Evolutionary conservation across 2,329 filamentous ascomycete genomes (phyloP).

Genomic region (Venturia nashicola): DNA sequence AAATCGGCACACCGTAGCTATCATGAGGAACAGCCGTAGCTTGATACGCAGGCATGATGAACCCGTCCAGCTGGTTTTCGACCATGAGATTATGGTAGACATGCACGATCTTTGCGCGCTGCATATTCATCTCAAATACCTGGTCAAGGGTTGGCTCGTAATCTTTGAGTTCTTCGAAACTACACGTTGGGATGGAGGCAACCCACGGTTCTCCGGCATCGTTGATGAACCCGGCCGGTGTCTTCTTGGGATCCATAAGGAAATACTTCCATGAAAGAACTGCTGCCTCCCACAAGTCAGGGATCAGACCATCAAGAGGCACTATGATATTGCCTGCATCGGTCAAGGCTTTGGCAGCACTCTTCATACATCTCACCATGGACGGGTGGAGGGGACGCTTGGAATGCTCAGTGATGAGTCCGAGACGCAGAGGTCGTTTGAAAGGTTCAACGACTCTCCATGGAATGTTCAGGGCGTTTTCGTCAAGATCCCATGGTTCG

Average conservation of each 20-base stretch:
- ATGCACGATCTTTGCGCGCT: slow-evolving; percentile 22
- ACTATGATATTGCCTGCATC: slow-evolving; percentile 35
- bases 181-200: slow-evolving; percentile 23
- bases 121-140: slow-evolving; percentile 30
- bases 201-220: slow-evolving; percentile 33
- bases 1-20: slow-evolving; percentile 32
- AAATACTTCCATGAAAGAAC: slow-evolving; percentile 32
- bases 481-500: slow-evolving; percentile 35
- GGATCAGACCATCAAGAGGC: slow-evolving; percentile 18
- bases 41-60: slow-evolving; percentile 38
- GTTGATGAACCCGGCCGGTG: slow-evolving; percentile 21
- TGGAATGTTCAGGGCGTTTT: slow-evolving; percentile 27
- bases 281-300: slow-evolving; percentile 20
- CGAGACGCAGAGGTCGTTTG: slow-evolving; percentile 11
- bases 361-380: slow-evolving; percentile 32
- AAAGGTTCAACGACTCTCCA: slow-evolving; percentile 28
- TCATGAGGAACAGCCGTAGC: slow-evolving; percentile 41
- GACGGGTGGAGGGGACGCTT: slow-evolving; percentile 40
- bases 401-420: slow-evolving; percentile 26
- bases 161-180: slow-evolving; percentile 19
- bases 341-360: slow-evolving; percentile 26
- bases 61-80: slow-evolving; percentile 34
- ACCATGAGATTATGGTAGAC: slow-evolving; percentile 31
- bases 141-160: slow-evolving; percentile 26
- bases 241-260: slow-evolving; percentile 25